Conservation (phyloP, 768 basidiomycete genomes). For the Lactarius pseudohatsudake region DNA sequence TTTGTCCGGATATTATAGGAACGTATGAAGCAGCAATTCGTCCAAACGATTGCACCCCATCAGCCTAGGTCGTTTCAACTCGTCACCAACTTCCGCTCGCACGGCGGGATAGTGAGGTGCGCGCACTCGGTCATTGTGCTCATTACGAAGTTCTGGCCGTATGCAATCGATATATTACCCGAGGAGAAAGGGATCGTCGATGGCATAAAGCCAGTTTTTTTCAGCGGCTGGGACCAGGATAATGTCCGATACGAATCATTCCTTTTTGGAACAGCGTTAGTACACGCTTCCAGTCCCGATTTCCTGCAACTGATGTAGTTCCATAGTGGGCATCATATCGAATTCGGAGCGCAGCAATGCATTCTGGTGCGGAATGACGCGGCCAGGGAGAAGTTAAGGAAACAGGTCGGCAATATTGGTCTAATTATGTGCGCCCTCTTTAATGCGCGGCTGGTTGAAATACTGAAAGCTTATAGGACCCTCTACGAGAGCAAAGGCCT, state of each 20-base stretch:
- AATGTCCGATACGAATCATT: slow-evolving; percentile 38
- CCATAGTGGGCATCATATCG: slow-evolving; percentile 28
- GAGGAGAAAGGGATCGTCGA: slow-evolving; percentile 37
- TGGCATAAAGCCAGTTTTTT: slow-evolving; percentile 35
- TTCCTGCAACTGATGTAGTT: slow-evolving; percentile 10
- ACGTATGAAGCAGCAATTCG: slow-evolving; percentile 7
- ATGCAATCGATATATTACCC: slow-evolving; percentile 36
- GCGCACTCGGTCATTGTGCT: slow-evolving; percentile 37
- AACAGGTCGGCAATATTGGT: slow-evolving; percentile 34
- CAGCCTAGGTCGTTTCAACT: slow-evolving; percentile 36
- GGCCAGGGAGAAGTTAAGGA: slow-evolving; percentile 33
- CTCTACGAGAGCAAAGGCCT: slow-evolving; percentile 63
- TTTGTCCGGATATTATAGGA: neutral
- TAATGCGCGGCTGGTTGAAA: neutral
- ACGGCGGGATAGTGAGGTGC: slow-evolving; percentile 38
- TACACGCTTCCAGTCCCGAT: neutral
- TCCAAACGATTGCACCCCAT: neutral
- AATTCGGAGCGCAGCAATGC: slow-evolving; percentile 36
- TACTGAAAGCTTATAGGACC: slow-evolving; percentile 36
- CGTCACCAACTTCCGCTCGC: slow-evolving; percentile 38
- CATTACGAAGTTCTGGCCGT: slow-evolving; percentile 35
- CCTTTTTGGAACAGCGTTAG: slow-evolving; percentile 36
- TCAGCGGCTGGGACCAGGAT: slow-evolving; percentile 33
- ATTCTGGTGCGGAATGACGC: slow-evolving; percentile 39
- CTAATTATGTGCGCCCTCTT: slow-evolving; percentile 22